Percentiles rank a stretch among this genome's conserved stretches.
Conservation (phyloP, 1,139 yeast species). For the Pichia sp. region DNA sequence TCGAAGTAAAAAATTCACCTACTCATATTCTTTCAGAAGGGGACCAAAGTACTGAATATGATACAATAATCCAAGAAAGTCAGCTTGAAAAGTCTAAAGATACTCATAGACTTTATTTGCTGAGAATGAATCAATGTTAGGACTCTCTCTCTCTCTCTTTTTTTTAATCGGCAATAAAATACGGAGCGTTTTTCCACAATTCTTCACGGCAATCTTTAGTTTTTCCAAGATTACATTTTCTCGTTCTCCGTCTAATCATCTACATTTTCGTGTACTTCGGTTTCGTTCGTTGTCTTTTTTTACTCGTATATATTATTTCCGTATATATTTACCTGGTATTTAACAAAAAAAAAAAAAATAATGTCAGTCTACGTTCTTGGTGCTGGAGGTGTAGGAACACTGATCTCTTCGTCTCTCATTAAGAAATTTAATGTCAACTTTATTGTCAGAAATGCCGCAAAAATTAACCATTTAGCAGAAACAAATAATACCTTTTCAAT, state of each 20-base stretch:
- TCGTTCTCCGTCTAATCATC: too few species aligned
- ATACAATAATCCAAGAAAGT: background rate
- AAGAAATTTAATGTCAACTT: slow-evolving; percentile 21
- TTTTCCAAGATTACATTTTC: too few species aligned
- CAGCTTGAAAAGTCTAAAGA: background rate
- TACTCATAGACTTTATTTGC: slow-evolving; percentile 2
- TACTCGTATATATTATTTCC: too few species aligned
- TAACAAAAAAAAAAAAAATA: too few species aligned
- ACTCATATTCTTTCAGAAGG: background rate
- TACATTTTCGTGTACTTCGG: too few species aligned
- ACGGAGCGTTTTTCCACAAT: background rate
- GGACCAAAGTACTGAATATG: too few species aligned
- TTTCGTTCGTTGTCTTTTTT: too few species aligned
- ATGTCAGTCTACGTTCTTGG: slow-evolving; percentile 27
- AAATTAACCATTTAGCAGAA: slow-evolving; percentile 19
- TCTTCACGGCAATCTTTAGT: too few species aligned
- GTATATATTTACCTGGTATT: too few species aligned
- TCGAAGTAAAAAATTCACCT: background rate
- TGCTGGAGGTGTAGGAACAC: slow-evolving; percentile 30
- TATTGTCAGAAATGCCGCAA: slow-evolving; percentile 25
- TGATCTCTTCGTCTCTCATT: slow-evolving; percentile 24
- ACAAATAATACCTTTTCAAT: slow-evolving; percentile 20
- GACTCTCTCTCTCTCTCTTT: too few species aligned
- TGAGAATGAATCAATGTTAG: slow-evolving; percentile 2
- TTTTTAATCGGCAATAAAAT: too few species aligned